Percentiles rank a stretch among this genome's conserved stretches.
Conservation (phyloP, 805 yeast species). For the Kregervanrija delftensis region DNA sequence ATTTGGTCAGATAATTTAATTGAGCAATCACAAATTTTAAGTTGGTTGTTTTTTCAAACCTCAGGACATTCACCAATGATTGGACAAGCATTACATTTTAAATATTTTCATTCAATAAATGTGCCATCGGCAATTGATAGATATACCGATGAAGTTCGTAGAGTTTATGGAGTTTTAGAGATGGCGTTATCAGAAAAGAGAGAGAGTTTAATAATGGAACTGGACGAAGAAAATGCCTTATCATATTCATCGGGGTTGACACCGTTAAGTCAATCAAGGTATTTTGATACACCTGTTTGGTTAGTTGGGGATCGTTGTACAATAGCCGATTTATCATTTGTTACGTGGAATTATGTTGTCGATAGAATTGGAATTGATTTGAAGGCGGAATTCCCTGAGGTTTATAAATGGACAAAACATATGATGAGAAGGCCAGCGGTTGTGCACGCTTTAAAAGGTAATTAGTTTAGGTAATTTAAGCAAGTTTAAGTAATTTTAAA, state of each 20-base stretch:
- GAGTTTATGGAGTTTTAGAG: slow-evolving; percentile 91
- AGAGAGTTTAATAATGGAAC: slow-evolving; percentile 82
- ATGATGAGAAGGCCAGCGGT: slow-evolving; percentile 97
- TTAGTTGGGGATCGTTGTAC: slow-evolving; percentile 79
- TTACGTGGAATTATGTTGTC: slow-evolving; percentile 96
- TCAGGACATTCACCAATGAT: slow-evolving; percentile 99
- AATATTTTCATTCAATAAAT: slow-evolving; percentile 80
- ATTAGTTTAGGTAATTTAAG: no score
- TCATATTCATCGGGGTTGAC: slow-evolving; percentile 85
- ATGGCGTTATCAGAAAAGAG: slow-evolving; percentile 92
- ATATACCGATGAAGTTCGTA: slow-evolving; percentile 84
- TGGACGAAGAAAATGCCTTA: slow-evolving; percentile 82
- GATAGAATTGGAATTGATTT: slow-evolving; percentile 87
- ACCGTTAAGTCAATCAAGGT: slow-evolving; percentile 75
- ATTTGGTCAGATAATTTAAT: slow-evolving; percentile 73
- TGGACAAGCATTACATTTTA: slow-evolving; percentile 92
- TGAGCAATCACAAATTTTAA: slow-evolving; percentile 77
- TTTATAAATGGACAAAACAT: slow-evolving; percentile 89
- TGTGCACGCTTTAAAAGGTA: slow-evolving; percentile 56
- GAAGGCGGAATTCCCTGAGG: slow-evolving; percentile 87
- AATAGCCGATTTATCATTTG: slow-evolving; percentile 86
- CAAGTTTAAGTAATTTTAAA: no score
- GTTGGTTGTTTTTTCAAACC: slow-evolving; percentile 93
- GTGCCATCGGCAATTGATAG: slow-evolving; percentile 87
- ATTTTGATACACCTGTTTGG: slow-evolving; percentile 93